These are phyloP conservation scores for Retiboletus flavoniger DNA, from an alignment of 1,284 basidiomycete species.

Conservation along the genomic window DNA sequence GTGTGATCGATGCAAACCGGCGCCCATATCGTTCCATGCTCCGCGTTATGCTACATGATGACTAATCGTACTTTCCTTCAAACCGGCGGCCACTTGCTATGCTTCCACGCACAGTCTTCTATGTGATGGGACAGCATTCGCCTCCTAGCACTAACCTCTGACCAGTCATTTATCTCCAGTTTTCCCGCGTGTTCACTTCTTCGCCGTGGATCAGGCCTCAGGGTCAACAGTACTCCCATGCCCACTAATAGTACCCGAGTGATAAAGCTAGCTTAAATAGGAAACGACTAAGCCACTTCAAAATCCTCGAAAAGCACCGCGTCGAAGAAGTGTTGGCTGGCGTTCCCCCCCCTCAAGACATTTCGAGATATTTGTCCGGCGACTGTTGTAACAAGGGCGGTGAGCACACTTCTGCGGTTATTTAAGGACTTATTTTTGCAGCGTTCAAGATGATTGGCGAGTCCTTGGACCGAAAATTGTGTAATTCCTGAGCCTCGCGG, in stretches of 20 bases:
- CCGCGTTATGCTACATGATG: conserved; percentile 17
- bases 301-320: conserved; percentile 35
- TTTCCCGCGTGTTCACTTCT: conserved; percentile 30
- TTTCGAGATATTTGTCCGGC: conserved; percentile 25
- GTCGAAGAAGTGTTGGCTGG: conserved; percentile 24
- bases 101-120: conserved; percentile 23
- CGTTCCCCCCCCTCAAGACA: conserved; percentile 23
- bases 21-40: conserved; percentile 5
- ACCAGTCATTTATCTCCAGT: conserved; percentile 17
- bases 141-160: conserved; percentile 6
- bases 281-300: conserved; percentile 13
- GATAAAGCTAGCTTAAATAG: conserved; percentile 8
- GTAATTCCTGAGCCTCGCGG: conserved; percentile 18
- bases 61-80: conserved; percentile 16
- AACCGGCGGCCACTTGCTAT: conserved; percentile 26
- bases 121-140: conserved; percentile 2
- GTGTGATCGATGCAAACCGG: conserved; percentile 5
- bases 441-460: neutral
- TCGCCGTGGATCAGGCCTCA: conserved; percentile 36
- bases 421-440: conserved; percentile 28
- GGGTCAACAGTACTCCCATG: conserved; percentile 25
- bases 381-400: neutral
- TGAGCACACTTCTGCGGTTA: conserved; percentile 1
- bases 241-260: conserved; percentile 6
- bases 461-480: neutral